A percentile compares a stretch with the other conserved stretches of the same genome.
These are phyloP conservation scores for Podospora pseudocomata DNA, from an alignment of 495 filamentous ascomycete genomes.

Conservation along the genomic window DNA sequence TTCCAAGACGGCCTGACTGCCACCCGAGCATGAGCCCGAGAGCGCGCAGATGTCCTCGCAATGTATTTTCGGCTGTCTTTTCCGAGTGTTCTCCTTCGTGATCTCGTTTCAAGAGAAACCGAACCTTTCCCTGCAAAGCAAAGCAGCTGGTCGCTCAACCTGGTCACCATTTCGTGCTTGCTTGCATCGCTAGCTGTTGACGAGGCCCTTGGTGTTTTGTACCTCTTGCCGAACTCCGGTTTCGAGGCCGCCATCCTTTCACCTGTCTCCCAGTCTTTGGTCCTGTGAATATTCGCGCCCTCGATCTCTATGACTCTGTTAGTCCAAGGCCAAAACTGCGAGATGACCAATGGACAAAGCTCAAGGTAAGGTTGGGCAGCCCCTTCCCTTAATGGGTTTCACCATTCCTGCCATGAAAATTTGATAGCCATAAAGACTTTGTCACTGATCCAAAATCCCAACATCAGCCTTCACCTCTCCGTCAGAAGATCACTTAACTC, in stretches of 20 bases:
- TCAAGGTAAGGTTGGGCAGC: no score
- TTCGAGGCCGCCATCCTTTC: neutral
- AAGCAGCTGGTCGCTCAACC: neutral
- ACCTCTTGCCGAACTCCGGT: neutral
- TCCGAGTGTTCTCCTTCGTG: neutral
- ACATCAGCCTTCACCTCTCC: no score
- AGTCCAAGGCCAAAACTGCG: no score
- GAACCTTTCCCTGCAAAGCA: neutral
- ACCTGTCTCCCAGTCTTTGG: neutral
- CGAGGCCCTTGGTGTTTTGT: neutral
- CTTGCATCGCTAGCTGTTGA: neutral
- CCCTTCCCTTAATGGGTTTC: no score
- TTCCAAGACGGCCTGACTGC: neutral
- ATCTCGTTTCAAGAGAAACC: neutral
- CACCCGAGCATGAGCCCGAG: neutral
- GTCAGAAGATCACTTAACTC: no score
- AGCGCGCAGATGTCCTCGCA: neutral
- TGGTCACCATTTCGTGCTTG: neutral
- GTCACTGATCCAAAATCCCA: no score
- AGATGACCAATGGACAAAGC: no score
- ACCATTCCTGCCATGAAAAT: no score
- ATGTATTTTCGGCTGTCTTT: neutral
- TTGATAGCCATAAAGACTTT: no score
- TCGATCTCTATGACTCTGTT: no score
- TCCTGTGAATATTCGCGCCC: no score